Percentiles rank a stretch among this genome's conserved stretches.
phyloP scores from a whole-genome alignment of 495 filamentous ascomycete genomes.

The Neurospora hispaniola region DNA sequence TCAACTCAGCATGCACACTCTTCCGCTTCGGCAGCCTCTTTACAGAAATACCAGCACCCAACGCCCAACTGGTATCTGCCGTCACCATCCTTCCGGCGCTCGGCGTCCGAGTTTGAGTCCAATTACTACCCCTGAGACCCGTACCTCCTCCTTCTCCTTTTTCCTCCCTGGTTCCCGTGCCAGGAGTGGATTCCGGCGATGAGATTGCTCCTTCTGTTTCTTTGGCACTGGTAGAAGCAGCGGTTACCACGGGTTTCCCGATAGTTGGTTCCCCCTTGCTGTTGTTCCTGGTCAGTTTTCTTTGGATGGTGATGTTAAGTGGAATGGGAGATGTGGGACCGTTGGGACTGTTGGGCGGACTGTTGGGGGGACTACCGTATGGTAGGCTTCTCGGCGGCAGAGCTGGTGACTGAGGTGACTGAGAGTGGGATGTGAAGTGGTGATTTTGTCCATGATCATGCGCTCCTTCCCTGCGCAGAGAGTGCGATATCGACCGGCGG shows the following conservation, averaged over 20 bases:
- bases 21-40: conserved; percentile 8
- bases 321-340: neutral
- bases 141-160: neutral
- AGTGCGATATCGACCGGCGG: neutral
- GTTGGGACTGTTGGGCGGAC: neutral
- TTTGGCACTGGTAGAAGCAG: neutral
- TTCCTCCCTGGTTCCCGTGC: neutral
- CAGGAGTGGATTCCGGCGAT: neutral
- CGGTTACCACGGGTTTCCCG: neutral
- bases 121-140: neutral
- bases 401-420: neutral
- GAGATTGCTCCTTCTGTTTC: neutral
- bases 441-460: neutral
- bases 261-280: neutral
- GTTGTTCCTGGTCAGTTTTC: neutral
- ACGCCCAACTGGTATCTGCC: neutral
- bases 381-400: neutral
- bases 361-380: neutral
- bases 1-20: conserved; percentile 24
- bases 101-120: neutral
- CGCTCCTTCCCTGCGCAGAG: neutral
- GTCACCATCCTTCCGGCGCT: neutral
- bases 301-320: neutral
- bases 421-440: neutral
- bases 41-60: neutral